These are phyloP conservation scores for Plicaturopsis crispa DNA, from an alignment of 768 basidiomycete genomes.

Conservation along the genomic window DNA sequence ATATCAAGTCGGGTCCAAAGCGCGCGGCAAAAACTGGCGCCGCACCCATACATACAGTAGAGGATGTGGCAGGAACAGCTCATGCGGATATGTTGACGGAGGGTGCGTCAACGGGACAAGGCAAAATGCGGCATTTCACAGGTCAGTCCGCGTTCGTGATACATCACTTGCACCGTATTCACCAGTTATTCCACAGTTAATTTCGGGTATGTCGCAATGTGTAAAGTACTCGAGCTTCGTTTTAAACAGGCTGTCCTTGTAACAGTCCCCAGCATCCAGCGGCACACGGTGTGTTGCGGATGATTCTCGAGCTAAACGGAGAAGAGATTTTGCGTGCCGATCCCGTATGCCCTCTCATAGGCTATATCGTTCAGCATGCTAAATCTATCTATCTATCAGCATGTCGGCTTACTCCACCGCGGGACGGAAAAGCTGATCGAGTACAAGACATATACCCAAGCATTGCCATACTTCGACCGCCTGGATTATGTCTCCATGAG, in stretches of 20 bases:
- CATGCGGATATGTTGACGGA: slow-evolving; percentile 79
- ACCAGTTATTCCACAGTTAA: slow-evolving; percentile 52
- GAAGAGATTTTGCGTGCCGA: slow-evolving; percentile 89
- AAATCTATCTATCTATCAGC: slow-evolving; percentile 34
- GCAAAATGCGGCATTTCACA: slow-evolving; percentile 90
- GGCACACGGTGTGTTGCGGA: slow-evolving; percentile 94
- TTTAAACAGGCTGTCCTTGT: too few relatives aligned
- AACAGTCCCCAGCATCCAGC: slow-evolving; percentile 93
- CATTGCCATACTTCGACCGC: slow-evolving; percentile 97
- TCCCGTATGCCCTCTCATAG: slow-evolving; percentile 42
- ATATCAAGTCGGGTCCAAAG: too few relatives aligned
- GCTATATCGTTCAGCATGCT: neutral
- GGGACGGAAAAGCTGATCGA: slow-evolving; percentile 99
- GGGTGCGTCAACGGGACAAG: slow-evolving; percentile 59
- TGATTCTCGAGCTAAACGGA: slow-evolving; percentile 96
- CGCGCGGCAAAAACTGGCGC: neutral
- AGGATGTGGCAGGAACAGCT: slow-evolving; percentile 76
- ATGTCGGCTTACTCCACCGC: slow-evolving; percentile 92
- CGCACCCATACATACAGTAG: slow-evolving; percentile 16
- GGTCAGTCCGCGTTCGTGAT: slow-evolving; percentile 37
- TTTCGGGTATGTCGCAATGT: slow-evolving; percentile 77
- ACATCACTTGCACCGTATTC: neutral
- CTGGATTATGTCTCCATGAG: slow-evolving; percentile 99
- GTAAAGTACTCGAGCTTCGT: neutral
- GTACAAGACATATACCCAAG: slow-evolving; percentile 97